Percentiles rank a stretch among this genome's conserved stretches.
Conservation (phyloP, 495 filamentous ascomycete species). For the Achaetomiella virescens region DNA sequence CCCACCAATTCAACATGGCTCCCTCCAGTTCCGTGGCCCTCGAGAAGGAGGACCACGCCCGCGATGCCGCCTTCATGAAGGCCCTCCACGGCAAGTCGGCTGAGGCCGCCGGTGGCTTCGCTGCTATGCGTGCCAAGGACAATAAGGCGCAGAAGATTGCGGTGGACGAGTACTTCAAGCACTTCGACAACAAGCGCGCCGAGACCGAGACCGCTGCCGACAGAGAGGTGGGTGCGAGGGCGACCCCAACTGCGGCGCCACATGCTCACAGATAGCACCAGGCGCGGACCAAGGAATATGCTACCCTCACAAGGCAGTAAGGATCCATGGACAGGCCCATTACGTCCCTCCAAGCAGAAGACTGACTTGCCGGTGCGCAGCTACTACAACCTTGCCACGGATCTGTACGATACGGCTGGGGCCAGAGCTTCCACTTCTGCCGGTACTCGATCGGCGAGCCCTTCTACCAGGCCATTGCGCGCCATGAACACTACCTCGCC, state of each 20-base stretch:
- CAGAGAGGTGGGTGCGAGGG: slow-evolving; percentile 55
- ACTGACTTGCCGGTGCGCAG: no score
- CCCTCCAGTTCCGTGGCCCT: slow-evolving; percentile 53
- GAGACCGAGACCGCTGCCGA: slow-evolving; percentile 73
- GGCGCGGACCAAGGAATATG: slow-evolving; percentile 84
- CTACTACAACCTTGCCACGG: slow-evolving; percentile 98
- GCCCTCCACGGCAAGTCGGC: slow-evolving; percentile 85
- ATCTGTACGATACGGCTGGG: slow-evolving; percentile 98
- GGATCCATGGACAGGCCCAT: no score
- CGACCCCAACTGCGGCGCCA: neutral
- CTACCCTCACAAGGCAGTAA: slow-evolving; percentile 89
- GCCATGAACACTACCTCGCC: slow-evolving; percentile 97
- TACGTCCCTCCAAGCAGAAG: no score
- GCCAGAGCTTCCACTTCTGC: slow-evolving; percentile 95
- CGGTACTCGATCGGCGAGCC: slow-evolving; percentile 83
- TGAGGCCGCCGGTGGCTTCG: slow-evolving; percentile 62
- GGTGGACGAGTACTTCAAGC: slow-evolving; percentile 98
- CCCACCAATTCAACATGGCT: slow-evolving; percentile 46
- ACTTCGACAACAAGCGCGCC: slow-evolving; percentile 92
- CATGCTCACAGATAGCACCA: slow-evolving; percentile 31
- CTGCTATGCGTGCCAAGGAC: slow-evolving; percentile 83
- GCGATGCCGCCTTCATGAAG: slow-evolving; percentile 92
- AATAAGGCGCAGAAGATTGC: slow-evolving; percentile 76
- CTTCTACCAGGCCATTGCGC: slow-evolving; percentile 90
- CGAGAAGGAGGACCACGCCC: slow-evolving; percentile 77